phyloP scores from a whole-genome alignment of 2,329 filamentous ascomycete genomes.

The Escovopsis sp. region DNA sequence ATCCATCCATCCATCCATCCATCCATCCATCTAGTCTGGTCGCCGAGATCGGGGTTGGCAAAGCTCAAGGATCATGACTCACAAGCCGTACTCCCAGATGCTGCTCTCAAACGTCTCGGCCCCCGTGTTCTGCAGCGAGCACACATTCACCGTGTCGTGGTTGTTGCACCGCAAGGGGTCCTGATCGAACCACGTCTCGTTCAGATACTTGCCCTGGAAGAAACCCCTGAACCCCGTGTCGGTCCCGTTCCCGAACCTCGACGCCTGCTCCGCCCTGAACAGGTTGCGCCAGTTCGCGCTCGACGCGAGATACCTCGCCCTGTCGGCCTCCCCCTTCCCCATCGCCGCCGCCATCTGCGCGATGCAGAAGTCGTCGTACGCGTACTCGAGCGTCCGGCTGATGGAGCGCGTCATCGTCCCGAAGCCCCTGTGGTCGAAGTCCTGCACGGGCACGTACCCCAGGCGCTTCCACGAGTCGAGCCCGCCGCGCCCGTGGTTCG shows the following conservation, averaged over 20 bases:
- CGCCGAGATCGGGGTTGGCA: no score
- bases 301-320: constrained; percentile 41
- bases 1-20: no score
- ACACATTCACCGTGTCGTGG: constrained; percentile 37
- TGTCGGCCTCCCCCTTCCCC: constrained; percentile 37
- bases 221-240: constrained; percentile 56
- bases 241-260: constrained; percentile 32
- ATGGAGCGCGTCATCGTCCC: constrained; percentile 56
- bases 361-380: constrained; percentile 62
- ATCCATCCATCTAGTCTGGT: no score
- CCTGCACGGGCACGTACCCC: constrained; percentile 55
- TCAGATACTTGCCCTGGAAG: constrained; percentile 52
- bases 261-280: constrained; percentile 43
- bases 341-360: constrained; percentile 43
- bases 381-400: constrained; percentile 61
- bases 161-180: constrained; percentile 49
- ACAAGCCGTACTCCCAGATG: constrained; percentile 60
- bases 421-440: constrained; percentile 50
- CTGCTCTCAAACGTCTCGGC: constrained; percentile 59
- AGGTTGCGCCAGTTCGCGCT: constrained; percentile 54
- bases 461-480: constrained; percentile 56
- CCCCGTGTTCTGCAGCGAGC: constrained; percentile 43
- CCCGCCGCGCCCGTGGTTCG: constrained; percentile 53
- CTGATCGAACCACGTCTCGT: constrained; percentile 53
- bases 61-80: constrained; percentile 11